phyloP scores from a whole-genome alignment of 805 yeast genomes.

The Phaffomyces opuntiae region DNA sequence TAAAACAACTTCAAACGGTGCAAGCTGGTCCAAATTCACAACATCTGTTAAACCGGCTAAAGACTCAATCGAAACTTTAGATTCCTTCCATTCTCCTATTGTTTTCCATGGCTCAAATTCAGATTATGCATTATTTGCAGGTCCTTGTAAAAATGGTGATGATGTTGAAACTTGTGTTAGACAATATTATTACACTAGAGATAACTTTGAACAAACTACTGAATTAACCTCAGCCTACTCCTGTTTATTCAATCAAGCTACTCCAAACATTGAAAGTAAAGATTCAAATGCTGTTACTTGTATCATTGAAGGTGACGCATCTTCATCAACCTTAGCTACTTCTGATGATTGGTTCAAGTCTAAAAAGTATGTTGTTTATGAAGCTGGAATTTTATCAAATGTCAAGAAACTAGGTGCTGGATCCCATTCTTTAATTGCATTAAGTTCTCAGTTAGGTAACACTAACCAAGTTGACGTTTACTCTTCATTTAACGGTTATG shows the following conservation, averaged over 20 bases:
- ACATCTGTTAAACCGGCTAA: conserved; percentile 24
- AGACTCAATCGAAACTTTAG: conserved; percentile 19
- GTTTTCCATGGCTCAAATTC: conserved; percentile 33
- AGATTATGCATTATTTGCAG: conserved; percentile 31
- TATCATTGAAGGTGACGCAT: conserved; percentile 33
- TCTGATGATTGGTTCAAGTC: conserved; percentile 41
- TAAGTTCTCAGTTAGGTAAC: conserved; percentile 24
- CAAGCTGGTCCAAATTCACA: conserved; percentile 32
- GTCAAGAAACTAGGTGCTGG: conserved; percentile 29
- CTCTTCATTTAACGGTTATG: conserved; percentile 27
- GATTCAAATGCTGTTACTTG: conserved; percentile 35
- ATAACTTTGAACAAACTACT: conserved; percentile 34
- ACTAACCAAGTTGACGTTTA: conserved; percentile 19
- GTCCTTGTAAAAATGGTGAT: conserved; percentile 27
- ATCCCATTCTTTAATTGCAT: conserved; percentile 29
- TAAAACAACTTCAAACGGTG: conserved; percentile 35
- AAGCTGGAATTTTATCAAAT: conserved; percentile 27
- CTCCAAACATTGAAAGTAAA: conserved; percentile 18
- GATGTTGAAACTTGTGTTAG: conserved; percentile 27
- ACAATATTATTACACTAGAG: conserved; percentile 35
- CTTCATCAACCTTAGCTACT: conserved; percentile 26
- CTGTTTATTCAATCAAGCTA: conserved; percentile 26
- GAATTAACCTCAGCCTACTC: conserved; percentile 26
- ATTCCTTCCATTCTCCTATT: conserved; percentile 20
- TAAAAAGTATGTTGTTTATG: conserved; percentile 23